These are phyloP conservation scores for Fusarium proliferatum DNA, from an alignment of 2,329 filamentous ascomycete genomes.

Conservation along the genomic window DNA sequence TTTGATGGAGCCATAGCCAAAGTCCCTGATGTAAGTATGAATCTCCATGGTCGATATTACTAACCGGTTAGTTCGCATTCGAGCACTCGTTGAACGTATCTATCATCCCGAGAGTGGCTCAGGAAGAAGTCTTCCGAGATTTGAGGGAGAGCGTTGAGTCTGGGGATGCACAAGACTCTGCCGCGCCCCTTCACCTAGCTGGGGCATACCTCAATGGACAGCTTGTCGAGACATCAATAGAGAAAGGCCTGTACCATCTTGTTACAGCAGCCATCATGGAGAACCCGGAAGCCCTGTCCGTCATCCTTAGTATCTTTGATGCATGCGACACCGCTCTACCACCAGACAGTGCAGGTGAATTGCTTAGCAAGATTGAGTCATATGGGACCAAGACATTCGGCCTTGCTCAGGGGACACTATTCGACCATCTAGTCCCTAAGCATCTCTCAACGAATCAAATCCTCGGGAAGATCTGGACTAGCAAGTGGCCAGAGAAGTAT, in stretches of 20 bases:
- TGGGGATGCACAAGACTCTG: neutral
- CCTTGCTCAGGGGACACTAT: neutral
- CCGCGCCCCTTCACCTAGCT: neutral
- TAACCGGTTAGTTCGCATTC: neutral
- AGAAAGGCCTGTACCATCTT: neutral
- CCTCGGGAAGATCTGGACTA: neutral
- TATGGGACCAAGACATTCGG: neutral
- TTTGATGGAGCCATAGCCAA: neutral
- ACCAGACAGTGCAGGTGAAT: accelerated
- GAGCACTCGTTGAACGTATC: neutral
- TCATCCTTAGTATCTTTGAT: neutral
- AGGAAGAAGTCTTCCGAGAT: neutral
- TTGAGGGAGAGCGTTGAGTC: neutral
- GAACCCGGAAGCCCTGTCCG: neutral
- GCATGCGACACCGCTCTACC: accelerated
- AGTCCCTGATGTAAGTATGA: neutral
- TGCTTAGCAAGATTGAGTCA: neutral
- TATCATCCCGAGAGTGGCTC: neutral
- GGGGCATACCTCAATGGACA: neutral
- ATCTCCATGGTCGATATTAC: accelerated
- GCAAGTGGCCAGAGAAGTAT: neutral
- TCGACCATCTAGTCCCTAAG: neutral
- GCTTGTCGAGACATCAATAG: neutral
- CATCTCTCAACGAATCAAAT: neutral
- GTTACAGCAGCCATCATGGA: neutral